These are phyloP conservation scores for Xylaria castorea DNA, from an alignment of 495 filamentous ascomycete genomes.

Conservation along the genomic window DNA sequence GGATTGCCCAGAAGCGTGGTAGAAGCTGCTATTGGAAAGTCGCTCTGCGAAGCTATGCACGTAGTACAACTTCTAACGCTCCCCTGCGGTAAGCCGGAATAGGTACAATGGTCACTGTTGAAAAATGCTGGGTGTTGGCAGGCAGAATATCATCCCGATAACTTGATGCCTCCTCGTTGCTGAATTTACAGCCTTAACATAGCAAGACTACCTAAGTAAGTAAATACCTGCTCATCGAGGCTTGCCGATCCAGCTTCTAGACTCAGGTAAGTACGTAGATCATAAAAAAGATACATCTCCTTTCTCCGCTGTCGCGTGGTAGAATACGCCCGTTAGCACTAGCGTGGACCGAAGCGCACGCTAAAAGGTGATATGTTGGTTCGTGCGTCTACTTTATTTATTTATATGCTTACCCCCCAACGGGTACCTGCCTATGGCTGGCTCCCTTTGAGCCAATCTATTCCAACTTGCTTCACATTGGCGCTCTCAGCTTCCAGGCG, in stretches of 20 bases:
- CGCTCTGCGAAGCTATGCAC: too few species aligned
- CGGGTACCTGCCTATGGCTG: constrained; percentile 16
- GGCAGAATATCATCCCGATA: neutral
- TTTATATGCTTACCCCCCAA: neutral
- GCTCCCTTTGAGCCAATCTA: neutral
- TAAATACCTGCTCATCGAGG: neutral
- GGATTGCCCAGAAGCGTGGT: neutral
- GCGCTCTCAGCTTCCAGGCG: constrained; percentile 18
- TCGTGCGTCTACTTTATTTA: neutral
- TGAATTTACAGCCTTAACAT: neutral
- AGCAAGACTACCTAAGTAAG: neutral
- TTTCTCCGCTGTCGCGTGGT: constrained; percentile 24
- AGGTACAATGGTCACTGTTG: neutral
- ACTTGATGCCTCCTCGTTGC: neutral
- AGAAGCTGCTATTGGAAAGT: neutral
- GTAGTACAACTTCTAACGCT: too few species aligned
- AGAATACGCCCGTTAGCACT: neutral
- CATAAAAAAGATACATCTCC: neutral
- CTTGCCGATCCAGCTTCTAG: neutral
- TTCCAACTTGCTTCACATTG: constrained; percentile 2
- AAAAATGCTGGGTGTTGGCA: neutral
- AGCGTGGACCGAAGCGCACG: neutral
- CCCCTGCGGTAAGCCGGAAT: neutral
- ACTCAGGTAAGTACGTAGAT: neutral
- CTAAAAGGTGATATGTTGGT: neutral